Evolutionary conservation across 345 rosid genomes (phyloP).

Genomic region (Camelina sativa): DNA sequence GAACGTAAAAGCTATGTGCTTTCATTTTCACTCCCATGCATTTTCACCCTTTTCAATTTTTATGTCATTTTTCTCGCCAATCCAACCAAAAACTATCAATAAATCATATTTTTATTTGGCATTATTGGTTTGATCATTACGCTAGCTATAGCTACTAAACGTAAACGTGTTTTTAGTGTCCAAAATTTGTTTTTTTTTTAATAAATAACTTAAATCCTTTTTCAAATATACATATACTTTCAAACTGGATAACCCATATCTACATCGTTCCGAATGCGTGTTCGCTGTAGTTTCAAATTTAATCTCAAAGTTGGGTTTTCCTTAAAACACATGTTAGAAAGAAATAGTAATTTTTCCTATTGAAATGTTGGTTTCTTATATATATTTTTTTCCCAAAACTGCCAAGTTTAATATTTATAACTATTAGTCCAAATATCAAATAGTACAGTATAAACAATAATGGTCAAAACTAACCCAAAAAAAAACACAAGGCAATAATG

Average conservation of each 20-base stretch:
- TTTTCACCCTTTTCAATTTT: slow-evolving; percentile 12
- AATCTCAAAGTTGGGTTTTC: neutral
- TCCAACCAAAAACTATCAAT: slow-evolving; percentile 2
- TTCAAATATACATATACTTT: no score
- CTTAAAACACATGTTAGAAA: neutral
- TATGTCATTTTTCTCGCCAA: slow-evolving; percentile 6
- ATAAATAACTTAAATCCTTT: neutral
- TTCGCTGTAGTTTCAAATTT: neutral
- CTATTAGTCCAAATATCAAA: neutral
- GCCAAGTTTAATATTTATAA: neutral
- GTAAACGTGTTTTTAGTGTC: slow-evolving; percentile 11
- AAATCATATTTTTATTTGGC: slow-evolving; percentile 17
- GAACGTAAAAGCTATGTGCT: neutral
- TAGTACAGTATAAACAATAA: neutral
- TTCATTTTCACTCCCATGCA: slow-evolving; percentile 31
- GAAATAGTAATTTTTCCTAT: neutral
- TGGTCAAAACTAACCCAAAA: neutral
- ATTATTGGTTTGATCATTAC: slow-evolving; percentile 22
- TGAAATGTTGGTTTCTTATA: no score
- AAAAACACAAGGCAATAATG: neutral
- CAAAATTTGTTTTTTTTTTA: no score
- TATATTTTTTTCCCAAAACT: neutral
- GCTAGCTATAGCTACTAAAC: neutral
- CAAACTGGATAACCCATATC: no score
- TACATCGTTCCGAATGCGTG: neutral